These are phyloP conservation scores for Globisporangium emineosum DNA, from an alignment of 352 stramenopile species.

Conservation along the genomic window DNA sequence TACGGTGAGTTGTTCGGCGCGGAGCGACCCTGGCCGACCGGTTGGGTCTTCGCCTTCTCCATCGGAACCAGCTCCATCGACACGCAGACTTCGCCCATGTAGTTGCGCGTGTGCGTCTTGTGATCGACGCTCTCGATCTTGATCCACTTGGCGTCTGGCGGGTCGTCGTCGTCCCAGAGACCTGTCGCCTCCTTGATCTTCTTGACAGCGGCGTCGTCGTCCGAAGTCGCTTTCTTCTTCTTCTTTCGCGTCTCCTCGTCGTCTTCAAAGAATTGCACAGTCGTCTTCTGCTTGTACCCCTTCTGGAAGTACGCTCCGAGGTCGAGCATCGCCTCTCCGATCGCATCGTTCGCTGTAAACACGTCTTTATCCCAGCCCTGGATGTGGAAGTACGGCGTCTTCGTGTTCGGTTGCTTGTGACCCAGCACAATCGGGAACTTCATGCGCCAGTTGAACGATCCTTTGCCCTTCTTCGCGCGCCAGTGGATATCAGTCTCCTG, in stretches of 20 bases:
- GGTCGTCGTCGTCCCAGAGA: slow-evolving; percentile 81
- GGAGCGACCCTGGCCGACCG: slow-evolving; percentile 78
- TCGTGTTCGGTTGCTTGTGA: slow-evolving; percentile 82
- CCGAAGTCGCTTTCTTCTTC: slow-evolving; percentile 73
- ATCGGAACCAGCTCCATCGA: slow-evolving; percentile 87
- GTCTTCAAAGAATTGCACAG: slow-evolving; percentile 82
- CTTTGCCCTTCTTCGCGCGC: slow-evolving; percentile 92
- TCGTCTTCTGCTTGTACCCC: slow-evolving; percentile 75
- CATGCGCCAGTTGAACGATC: slow-evolving; percentile 94
- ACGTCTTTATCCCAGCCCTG: slow-evolving; percentile 95
- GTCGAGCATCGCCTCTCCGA: slow-evolving; percentile 85
- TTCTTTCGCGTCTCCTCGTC: slow-evolving; percentile 70
- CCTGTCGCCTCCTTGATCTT: slow-evolving; percentile 84
- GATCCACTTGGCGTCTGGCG: slow-evolving; percentile 80
- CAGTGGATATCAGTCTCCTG: slow-evolving; percentile 94
- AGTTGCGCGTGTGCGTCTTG: slow-evolving; percentile 75
- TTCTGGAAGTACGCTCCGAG: slow-evolving; percentile 68
- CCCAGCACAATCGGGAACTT: slow-evolving; percentile 90
- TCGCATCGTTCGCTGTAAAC: slow-evolving; percentile 90
- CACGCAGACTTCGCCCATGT: slow-evolving; percentile 86
- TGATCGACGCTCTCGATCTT: slow-evolving; percentile 81
- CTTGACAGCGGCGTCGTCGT: slow-evolving; percentile 74
- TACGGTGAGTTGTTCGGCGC: slow-evolving; percentile 93
- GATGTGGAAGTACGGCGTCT: slow-evolving; percentile 92
- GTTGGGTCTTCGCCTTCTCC: slow-evolving; percentile 77